Conservation (phyloP, 2,329 filamentous ascomycete genomes). For the Aureobasidium lini region DNA sequence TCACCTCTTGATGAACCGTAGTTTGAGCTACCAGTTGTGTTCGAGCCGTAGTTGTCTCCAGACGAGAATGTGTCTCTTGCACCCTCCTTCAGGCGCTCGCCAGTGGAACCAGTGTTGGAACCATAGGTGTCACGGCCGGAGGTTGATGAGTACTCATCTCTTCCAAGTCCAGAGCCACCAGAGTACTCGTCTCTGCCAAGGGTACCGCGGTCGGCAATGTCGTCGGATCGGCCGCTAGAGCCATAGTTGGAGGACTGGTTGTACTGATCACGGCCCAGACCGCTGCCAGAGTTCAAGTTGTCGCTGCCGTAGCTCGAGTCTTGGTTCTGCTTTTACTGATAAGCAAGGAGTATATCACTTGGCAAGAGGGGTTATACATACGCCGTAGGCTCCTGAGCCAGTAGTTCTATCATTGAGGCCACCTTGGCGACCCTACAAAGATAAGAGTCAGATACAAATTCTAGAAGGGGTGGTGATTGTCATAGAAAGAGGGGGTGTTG, state of each 20-base stretch:
- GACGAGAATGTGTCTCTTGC: not conserved
- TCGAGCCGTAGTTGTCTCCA: not conserved
- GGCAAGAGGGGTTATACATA: not conserved
- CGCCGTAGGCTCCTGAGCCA: not conserved
- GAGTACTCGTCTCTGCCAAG: not conserved
- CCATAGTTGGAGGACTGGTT: not conserved
- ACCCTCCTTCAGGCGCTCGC: too few relatives aligned
- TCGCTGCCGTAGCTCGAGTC: slow-evolving; percentile 1
- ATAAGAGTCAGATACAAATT: not conserved
- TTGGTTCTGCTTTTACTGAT: not conserved
- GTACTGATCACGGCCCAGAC: not conserved
- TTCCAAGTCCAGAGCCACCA: not conserved
- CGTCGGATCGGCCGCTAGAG: not conserved
- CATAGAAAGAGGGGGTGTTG: not conserved
- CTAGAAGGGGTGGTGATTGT: not conserved
- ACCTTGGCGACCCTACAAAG: not conserved
- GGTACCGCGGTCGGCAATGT: not conserved
- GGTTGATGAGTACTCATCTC: slow-evolving; percentile 15
- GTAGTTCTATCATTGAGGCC: not conserved
- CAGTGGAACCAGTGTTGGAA: too few relatives aligned
- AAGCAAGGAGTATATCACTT: not conserved
- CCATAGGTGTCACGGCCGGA: slow-evolving; percentile 16
- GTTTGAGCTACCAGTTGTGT: slow-evolving; percentile 11
- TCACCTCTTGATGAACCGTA: slow-evolving; percentile 20
- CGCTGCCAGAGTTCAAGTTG: not conserved